phyloP scores from a whole-genome alignment of 192 early-diverging fungal genomes.

The Coemansia guatemalensis region DNA sequence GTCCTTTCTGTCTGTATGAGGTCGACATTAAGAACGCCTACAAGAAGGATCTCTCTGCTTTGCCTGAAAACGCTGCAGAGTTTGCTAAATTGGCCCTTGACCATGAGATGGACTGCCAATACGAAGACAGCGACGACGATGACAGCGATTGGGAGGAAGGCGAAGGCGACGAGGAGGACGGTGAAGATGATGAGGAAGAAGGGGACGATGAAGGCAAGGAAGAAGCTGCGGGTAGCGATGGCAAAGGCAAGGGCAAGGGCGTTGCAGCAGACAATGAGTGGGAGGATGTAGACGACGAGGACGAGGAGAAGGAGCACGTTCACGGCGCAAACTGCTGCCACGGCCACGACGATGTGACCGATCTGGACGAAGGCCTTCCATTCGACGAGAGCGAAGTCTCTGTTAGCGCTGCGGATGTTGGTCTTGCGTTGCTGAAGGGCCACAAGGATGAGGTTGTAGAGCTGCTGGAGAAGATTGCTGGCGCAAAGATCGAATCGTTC shows the following conservation, averaged over 20 bases:
- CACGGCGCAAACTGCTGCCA: slow-evolving; percentile 50
- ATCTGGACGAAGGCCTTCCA: slow-evolving; percentile 40
- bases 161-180: slow-evolving; percentile 33
- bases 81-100: slow-evolving; percentile 53
- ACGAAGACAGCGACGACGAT: slow-evolving; percentile 50
- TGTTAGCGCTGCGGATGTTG: slow-evolving; percentile 21
- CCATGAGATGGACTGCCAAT: slow-evolving; percentile 53
- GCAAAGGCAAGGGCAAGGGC: slow-evolving; percentile 16
- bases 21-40: slow-evolving; percentile 48
- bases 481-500: slow-evolving; percentile 47
- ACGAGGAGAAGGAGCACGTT: slow-evolving; percentile 43
- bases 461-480: slow-evolving; percentile 41
- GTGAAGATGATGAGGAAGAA: slow-evolving; percentile 30
- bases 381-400: slow-evolving; percentile 44
- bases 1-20: slow-evolving; percentile 55
- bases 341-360: slow-evolving; percentile 22
- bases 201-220: slow-evolving; percentile 17
- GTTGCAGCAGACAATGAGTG: slow-evolving; percentile 14
- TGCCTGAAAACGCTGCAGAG: slow-evolving; percentile 38
- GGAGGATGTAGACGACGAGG: slow-evolving; percentile 23
- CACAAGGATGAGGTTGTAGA: slow-evolving; percentile 30
- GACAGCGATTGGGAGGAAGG: slow-evolving; percentile 37
- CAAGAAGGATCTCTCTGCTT: slow-evolving; percentile 38
- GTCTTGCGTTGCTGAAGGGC: slow-evolving; percentile 48
- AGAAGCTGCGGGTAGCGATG: slow-evolving; percentile 10